Conservation (phyloP, 768 basidiomycete species). For the Boletus coccyginus region DNA sequence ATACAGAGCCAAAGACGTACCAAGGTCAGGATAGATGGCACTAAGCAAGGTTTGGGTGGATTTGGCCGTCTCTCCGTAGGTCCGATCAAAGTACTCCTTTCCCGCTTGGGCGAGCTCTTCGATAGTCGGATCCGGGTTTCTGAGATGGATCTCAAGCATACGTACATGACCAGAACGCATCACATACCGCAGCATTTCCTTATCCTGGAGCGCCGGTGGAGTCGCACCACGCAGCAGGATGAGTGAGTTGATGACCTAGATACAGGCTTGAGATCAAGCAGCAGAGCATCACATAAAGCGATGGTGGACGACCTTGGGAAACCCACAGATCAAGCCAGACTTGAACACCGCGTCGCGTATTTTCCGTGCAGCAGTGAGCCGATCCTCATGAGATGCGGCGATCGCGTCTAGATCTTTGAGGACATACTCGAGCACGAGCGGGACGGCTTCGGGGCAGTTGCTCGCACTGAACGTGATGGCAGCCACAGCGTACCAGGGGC, state of each 20-base stretch:
- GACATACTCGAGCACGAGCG: conserved; percentile 50
- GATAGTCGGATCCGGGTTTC: conserved; percentile 41
- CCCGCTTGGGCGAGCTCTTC: conserved; percentile 45
- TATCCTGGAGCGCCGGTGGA: conserved; percentile 52
- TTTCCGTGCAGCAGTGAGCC: conserved; percentile 45
- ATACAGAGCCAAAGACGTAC: conserved; percentile 31
- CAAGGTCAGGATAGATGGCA: conserved; percentile 60
- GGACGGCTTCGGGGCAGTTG: conserved; percentile 58
- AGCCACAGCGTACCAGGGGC: conserved; percentile 61
- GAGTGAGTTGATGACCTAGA: conserved; percentile 52
- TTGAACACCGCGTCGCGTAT: conserved; percentile 65
- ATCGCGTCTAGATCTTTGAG: conserved; percentile 41
- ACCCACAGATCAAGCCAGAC: conserved; percentile 54
- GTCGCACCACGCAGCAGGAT: conserved; percentile 47
- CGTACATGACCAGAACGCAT: background rate
- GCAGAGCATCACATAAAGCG: background rate
- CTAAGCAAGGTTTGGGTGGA: conserved; percentile 46
- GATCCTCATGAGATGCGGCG: conserved; percentile 32
- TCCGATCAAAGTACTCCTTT: conserved; percentile 39
- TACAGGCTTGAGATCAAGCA: background rate
- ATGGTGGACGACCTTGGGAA: conserved; percentile 45
- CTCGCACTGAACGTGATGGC: conserved; percentile 56
- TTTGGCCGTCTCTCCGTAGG: conserved; percentile 57
- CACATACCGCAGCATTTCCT: conserved; percentile 43
- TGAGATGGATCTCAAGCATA: conserved; percentile 16